Base-by-base conservation (phyloP, 2,329 filamentous ascomycete species). In the Xylariaceae sp. region DNA sequence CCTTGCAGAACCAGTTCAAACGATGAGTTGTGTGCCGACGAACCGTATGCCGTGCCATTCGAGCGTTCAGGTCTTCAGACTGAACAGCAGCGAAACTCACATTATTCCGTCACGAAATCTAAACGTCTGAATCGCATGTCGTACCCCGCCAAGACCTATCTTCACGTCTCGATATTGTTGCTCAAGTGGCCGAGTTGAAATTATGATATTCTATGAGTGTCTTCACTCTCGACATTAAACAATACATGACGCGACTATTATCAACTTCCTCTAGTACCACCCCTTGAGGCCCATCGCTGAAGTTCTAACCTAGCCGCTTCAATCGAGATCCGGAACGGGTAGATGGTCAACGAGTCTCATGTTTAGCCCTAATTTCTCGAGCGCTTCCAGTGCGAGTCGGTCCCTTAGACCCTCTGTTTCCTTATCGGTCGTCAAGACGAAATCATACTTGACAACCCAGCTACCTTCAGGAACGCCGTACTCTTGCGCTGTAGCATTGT, bases 301-400 rank as follows among this genome's bases (percentile, higher is more conserved):
- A 9, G 9, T 44, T 9, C 8, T 15, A 11, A n/a, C 13, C 35
- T 8, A 11, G 10, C n/a, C 15, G 34, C 11, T 37, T 71, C 62
- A 80, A 64, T 83, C 80, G 45, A 83, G 58, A 66, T 92, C 88
- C 3, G 89, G 89, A 42, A 93, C 84, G 1, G 89, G 89, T 67
- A 93, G 72, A 58, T 90, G 89, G 68, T 92, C 84, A 52, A 90
- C 82, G 60, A 94, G 78, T 77, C 86, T 89, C 74, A 92, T 83
- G 67, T 80, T 85, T 64, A 82, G 75, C 0, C 89, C 89, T 62
- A 90, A 71, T 65, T 82, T 81, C 70, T 82, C 76, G 74, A 93
- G 77, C 0, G 88, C 89, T 65, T 86, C 80, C 65, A 81, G 77
- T 1, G 89, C 88, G 37, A 79, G 76, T 70, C 83, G 75, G 67